Evolutionary conservation across 2,329 filamentous ascomycete species (phyloP), one percentile per base, ranked within the genome.

Genomic region (Dendrostoma leiphaemia): DNA sequence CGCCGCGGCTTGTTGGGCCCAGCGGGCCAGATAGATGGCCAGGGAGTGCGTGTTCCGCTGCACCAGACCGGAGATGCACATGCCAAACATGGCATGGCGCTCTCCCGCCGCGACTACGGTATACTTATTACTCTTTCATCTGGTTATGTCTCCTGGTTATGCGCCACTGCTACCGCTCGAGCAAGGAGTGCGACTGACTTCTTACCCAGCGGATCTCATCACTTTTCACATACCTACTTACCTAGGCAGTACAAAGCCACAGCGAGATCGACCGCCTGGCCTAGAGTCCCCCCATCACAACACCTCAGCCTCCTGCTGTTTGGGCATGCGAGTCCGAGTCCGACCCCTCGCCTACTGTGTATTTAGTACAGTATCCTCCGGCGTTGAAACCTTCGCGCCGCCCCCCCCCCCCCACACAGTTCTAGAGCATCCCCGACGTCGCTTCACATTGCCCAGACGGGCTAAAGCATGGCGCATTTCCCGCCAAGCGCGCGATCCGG

Each of bases 71-170:
- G 38, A 37, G 37, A 56, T 53, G 26, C 44, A 56, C 44, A 56
- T 56, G 38, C 49, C 53, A 7, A 48, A 56, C 44, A 48, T 47
- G 53, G 53, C 48, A 53, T 43, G 43, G 53, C 53, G 44, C 35
- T 35, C 26, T 15, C 35, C 47, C 35, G 34, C n/a, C n/a, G n/a
- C n/a, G n/a, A n/a, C n/a, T 28, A 40, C 28, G 37, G n/a, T 4
- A 41, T 49, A 17, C 47, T 49, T n/a, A n/a, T n/a, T n/a, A n/a
- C n/a, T n/a, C n/a, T n/a, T n/a, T 40, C 35, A 32, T 49, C 47
- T 49, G 35, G 47, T 17, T 29, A 23, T 31, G 47, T 28, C 35
- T 35, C 47, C 34, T n/a, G 15, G 9, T 29, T 9, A 8, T 29
- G 43, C n/a, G 17, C n/a, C 24, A 21, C 4, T 21, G 15, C n/a